Evolutionary conservation across 371 early-diverging fungal species (phyloP).

Genomic region (Mortierella sp.): DNA sequence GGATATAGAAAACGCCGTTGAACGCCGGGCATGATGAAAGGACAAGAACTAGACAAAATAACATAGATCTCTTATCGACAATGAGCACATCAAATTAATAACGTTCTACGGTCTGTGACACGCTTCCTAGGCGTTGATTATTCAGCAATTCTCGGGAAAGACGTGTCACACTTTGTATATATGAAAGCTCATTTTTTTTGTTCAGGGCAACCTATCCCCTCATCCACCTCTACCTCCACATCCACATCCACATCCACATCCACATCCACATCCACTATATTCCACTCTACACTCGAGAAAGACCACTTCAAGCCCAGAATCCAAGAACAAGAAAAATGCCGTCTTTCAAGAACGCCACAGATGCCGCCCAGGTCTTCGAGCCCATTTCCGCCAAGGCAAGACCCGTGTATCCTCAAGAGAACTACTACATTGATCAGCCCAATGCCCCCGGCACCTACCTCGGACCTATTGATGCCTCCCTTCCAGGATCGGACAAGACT

Average conservation of each 20-base stretch:
- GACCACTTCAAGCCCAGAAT: too few species aligned
- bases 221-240: not conserved
- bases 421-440: slow-evolving; percentile 41
- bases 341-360: slow-evolving; percentile 17
- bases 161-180: slow-evolving; percentile 45
- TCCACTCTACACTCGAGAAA: too few species aligned
- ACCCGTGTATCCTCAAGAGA: slow-evolving; percentile 33
- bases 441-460: slow-evolving; percentile 39
- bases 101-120: slow-evolving; percentile 29
- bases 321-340: slow-evolving; percentile 21
- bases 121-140: slow-evolving; percentile 22
- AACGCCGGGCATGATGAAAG: too few species aligned
- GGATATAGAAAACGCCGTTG: too few species aligned
- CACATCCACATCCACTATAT: not conserved
- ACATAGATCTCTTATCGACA: too few species aligned
- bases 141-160: slow-evolving; percentile 16
- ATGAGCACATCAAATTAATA: too few species aligned
- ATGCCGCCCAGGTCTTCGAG: slow-evolving; percentile 20
- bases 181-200: not conserved
- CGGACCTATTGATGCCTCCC: slow-evolving; percentile 38
- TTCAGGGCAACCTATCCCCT: not conserved
- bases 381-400: slow-evolving; percentile 25
- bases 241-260: not conserved
- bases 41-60: too few species aligned
- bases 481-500: slow-evolving; percentile 32